A percentile compares a stretch with the other conserved stretches of the same genome.
phyloP scores from a whole-genome alignment of 345 rosid species.

The Cardiospermum halicacabum region DNA sequence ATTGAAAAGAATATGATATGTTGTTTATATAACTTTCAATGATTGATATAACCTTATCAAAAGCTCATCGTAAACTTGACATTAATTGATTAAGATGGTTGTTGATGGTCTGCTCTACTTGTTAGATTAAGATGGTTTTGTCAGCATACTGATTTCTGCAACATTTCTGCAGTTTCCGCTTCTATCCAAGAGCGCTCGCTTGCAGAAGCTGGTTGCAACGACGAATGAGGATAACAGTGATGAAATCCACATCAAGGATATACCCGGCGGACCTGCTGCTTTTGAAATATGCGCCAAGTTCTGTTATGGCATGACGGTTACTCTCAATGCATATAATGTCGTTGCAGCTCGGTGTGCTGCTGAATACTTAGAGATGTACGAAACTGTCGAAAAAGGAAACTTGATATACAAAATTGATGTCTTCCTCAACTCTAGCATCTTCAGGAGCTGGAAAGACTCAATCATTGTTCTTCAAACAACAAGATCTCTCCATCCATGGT shows the following conservation, averaged over 20 bases:
- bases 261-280: conserved; percentile 84
- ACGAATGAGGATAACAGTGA: conserved; percentile 42
- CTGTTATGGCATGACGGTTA: conserved; percentile 88
- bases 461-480: conserved; percentile 61
- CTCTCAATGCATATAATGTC: conserved; percentile 82
- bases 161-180: conserved; percentile 52
- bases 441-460: conserved; percentile 76
- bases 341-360: conserved; percentile 85
- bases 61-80: neutral
- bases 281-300: conserved; percentile 87
- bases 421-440: conserved; percentile 62
- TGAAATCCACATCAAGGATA: conserved; percentile 58
- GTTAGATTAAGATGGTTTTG: neutral
- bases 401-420: conserved; percentile 72
- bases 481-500: conserved; percentile 42
- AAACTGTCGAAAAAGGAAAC: conserved; percentile 55
- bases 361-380: conserved; percentile 68
- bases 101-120: conserved; percentile 2
- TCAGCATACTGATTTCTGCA: conserved; percentile 8
- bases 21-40: conserved; percentile 5
- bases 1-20: too few relatives aligned
- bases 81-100: neutral
- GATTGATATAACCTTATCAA: neutral
- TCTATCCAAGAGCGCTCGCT: conserved; percentile 57
- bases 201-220: conserved; percentile 57